phyloP scores from a whole-genome alignment of 2,329 filamentous ascomycete genomes.

The Cercospora brassicicola region DNA sequence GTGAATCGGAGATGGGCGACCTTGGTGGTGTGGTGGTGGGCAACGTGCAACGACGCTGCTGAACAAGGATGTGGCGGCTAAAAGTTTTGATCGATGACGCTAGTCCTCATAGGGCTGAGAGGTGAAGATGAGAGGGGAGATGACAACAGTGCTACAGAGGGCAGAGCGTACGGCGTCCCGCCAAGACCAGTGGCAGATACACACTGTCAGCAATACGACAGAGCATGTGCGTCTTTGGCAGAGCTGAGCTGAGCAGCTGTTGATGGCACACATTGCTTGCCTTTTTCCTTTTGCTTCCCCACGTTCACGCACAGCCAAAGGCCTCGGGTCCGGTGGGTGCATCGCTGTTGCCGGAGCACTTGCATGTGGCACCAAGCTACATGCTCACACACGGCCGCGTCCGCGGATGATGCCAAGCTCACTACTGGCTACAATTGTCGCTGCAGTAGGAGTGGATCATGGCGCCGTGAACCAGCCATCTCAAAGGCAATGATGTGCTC shows the following conservation, averaged over 20 bases:
- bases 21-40: not conserved
- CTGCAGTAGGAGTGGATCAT: not conserved
- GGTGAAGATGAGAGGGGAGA: not conserved
- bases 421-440: not conserved
- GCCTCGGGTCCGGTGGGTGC: slow-evolving; percentile 4
- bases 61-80: slow-evolving; percentile 2
- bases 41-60: not conserved
- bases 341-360: not conserved
- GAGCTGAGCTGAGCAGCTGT: not conserved
- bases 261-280: not conserved
- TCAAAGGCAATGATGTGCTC: not conserved
- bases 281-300: not conserved
- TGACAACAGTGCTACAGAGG: not conserved
- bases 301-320: not conserved
- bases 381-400: not conserved
- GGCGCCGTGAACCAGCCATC: not conserved
- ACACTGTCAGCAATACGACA: not conserved
- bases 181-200: not conserved
- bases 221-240: not conserved
- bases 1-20: slow-evolving; percentile 9
- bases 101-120: not conserved
- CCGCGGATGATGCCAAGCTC: not conserved
- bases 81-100: not conserved
- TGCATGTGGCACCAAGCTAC: slow-evolving; percentile 14
- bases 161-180: not conserved